Evolutionary conservation across 2,329 filamentous ascomycete genomes (phyloP), one percentile per base, ranked within the genome.

Genomic region (Diaporthe batatas): DNA sequence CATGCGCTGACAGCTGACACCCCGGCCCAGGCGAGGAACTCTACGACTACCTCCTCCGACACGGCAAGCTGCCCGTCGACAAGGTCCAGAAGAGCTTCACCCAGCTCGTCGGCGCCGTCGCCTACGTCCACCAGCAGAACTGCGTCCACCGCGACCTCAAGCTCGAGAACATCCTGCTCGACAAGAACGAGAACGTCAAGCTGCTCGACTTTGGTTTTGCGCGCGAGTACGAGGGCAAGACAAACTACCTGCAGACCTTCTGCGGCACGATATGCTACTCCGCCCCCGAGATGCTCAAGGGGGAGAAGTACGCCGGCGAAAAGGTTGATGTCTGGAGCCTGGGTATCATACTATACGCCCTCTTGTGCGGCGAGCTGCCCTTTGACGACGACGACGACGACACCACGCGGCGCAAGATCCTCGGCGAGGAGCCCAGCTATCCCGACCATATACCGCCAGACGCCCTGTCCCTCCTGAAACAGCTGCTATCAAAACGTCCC

Each of bases 141-240:
- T 99, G 96, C 80, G 96, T 99, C 44, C 96, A 99, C 82, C 94
- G 96, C 77, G 96, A 99, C 81, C 86, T 99, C 70, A 99, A 99
- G 83, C 88, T 99, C 79, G 96, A 99, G 81, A 97, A 97, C 79
- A 98, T 99, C 73, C 86, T 99, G 58, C 89, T 99, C 77, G 96
- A 99, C 85, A 98, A 97, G 82, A 89, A 98, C 80, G 96, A 97
- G 80, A 98, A 98, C 79, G 96, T 99, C 77, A 99, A 99, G 84
- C 85, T 99, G 74, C 96, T 97, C 77, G 96, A 99, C 81, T 99
- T 99, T 84, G 96, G 96, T 23, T 99, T 99, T 80, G 99, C 96
- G 14, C 89, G 96, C 76, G 96, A 99, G 83, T 99, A 99, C 82
- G 95, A 98, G 82, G 96, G 96, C 74, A 95, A 97, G 78, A 90